phyloP scores from a whole-genome alignment of 768 basidiomycete genomes.

The Trametes coccinea region DNA sequence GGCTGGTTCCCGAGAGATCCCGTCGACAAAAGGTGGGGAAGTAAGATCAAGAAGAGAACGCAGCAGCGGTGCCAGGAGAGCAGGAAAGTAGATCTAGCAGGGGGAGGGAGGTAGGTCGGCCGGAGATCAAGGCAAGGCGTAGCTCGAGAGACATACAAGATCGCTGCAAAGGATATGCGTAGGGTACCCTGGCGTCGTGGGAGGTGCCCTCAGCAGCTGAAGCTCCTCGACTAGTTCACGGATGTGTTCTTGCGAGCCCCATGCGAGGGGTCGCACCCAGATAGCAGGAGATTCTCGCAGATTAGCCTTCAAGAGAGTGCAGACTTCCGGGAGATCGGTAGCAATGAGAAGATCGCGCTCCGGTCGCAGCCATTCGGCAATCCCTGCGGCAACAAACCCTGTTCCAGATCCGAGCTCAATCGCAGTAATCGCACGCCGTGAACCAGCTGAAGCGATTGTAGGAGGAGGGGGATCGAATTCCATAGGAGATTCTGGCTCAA shows the following conservation, averaged over 20 bases:
- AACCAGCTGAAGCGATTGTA: neutral
- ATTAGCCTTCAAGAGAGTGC: slow-evolving; percentile 48
- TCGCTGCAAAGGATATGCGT: slow-evolving; percentile 85
- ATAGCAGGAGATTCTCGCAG: slow-evolving; percentile 31
- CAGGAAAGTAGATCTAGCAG: slow-evolving; percentile 79
- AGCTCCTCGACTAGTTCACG: slow-evolving; percentile 43
- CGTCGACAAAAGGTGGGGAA: slow-evolving; percentile 43
- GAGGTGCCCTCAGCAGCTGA: neutral
- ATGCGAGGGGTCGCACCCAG: slow-evolving; percentile 60
- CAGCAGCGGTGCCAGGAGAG: slow-evolving; percentile 75
- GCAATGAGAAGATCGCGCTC: slow-evolving; percentile 40
- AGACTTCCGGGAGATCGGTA: slow-evolving; percentile 81
- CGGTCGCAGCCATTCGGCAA: slow-evolving; percentile 45
- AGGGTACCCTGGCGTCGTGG: slow-evolving; percentile 25
- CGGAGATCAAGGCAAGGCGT: neutral
- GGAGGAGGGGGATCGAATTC: slow-evolving; percentile 43
- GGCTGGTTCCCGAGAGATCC: slow-evolving; percentile 20
- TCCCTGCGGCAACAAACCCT: slow-evolving; percentile 54
- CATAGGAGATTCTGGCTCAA: slow-evolving; percentile 14
- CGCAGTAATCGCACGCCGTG: slow-evolving; percentile 34
- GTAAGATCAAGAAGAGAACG: slow-evolving; percentile 75
- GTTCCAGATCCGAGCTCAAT: slow-evolving; percentile 84
- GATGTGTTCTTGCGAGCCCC: slow-evolving; percentile 60
- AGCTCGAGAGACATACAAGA: slow-evolving; percentile 51
- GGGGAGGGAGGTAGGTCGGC: neutral